A percentile compares a stretch with the other conserved stretches of the same genome.
Evolutionary conservation across 2,329 filamentous ascomycete species (phyloP).

Genomic region (Colletotrichum abscissum): DNA sequence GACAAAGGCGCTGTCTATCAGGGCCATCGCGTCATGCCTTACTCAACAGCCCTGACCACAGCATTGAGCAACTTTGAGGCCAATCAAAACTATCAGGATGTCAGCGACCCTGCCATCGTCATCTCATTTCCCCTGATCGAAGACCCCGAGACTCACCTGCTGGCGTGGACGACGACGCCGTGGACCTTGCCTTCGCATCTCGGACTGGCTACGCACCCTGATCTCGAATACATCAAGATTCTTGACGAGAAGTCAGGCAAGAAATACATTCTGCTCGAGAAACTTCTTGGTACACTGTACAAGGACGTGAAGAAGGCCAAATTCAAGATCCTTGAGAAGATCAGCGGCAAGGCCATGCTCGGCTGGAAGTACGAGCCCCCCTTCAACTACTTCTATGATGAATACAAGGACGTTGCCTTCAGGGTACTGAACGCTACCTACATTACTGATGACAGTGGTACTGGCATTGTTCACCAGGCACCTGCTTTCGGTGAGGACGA

Average conservation of each 20-base stretch:
- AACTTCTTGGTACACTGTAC: constrained; percentile 84
- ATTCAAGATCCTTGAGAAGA: constrained; percentile 82
- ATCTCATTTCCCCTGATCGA: constrained; percentile 87
- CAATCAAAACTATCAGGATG: constrained; percentile 93
- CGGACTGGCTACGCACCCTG: constrained; percentile 81
- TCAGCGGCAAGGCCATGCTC: constrained; percentile 86
- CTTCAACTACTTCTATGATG: constrained; percentile 89
- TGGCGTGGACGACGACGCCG: constrained; percentile 92
- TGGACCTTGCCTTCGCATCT: constrained; percentile 86
- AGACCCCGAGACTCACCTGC: constrained; percentile 78
- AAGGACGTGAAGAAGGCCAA: constrained; percentile 97
- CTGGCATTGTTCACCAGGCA: constrained; percentile 92
- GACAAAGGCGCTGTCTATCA: constrained; percentile 92
- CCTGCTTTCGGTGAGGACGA: constrained; percentile 97
- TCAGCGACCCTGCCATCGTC: constrained; percentile 90
- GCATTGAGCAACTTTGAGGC: constrained; percentile 85
- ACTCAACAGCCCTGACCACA: constrained; percentile 73
- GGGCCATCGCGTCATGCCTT: constrained; percentile 93
- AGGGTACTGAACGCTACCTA: constrained; percentile 85
- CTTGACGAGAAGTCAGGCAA: constrained; percentile 84
- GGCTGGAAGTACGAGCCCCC: constrained; percentile 91
- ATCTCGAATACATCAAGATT: constrained; percentile 90
- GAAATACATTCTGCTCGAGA: constrained; percentile 86
- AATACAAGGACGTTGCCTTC: constrained; percentile 89
- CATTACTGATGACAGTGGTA: constrained; percentile 90